A percentile compares a stretch with the other conserved stretches of the same genome.
Evolutionary conservation across 192 early-diverging fungal genomes (phyloP).

Genomic region (Spizellomyces punctatus): DNA sequence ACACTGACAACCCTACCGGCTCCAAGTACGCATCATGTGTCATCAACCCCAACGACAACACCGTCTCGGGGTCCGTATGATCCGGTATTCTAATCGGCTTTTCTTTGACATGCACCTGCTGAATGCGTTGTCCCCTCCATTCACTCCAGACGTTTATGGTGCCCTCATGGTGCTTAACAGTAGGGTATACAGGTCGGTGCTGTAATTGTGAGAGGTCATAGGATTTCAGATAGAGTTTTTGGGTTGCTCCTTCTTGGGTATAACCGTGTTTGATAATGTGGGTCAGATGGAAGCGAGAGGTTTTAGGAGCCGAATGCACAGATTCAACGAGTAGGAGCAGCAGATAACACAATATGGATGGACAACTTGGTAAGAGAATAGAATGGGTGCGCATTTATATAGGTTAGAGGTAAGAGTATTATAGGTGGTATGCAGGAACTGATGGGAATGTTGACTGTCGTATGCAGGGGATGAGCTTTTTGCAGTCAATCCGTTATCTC

Average conservation of each 20-base stretch:
- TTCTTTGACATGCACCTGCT: neutral
- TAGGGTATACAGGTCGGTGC: neutral
- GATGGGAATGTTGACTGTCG: too few relatives aligned
- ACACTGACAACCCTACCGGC: conserved; percentile 34
- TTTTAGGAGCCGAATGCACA: neutral
- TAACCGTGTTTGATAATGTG: neutral
- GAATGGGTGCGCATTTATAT: too few relatives aligned
- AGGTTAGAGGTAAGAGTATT: too few relatives aligned
- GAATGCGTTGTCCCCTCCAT: neutral
- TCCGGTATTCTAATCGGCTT: conserved; percentile 57
- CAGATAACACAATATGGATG: too few relatives aligned
- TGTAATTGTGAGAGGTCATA: neutral
- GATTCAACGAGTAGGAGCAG: too few relatives aligned
- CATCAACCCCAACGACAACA: conserved; percentile 77
- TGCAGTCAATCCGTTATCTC: too few relatives aligned
- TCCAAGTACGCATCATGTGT: conserved; percentile 83
- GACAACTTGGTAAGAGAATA: too few relatives aligned
- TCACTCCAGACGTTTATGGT: neutral
- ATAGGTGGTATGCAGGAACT: too few relatives aligned
- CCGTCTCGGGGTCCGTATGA: conserved; percentile 68
- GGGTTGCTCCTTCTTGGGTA: neutral
- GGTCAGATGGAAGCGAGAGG: neutral
- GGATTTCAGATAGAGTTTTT: neutral
- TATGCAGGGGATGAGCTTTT: too few relatives aligned
- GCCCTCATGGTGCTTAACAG: neutral